Base-by-base conservation (phyloP, 345 rosid species). In the Melaleuca quinquenervia region DNA sequence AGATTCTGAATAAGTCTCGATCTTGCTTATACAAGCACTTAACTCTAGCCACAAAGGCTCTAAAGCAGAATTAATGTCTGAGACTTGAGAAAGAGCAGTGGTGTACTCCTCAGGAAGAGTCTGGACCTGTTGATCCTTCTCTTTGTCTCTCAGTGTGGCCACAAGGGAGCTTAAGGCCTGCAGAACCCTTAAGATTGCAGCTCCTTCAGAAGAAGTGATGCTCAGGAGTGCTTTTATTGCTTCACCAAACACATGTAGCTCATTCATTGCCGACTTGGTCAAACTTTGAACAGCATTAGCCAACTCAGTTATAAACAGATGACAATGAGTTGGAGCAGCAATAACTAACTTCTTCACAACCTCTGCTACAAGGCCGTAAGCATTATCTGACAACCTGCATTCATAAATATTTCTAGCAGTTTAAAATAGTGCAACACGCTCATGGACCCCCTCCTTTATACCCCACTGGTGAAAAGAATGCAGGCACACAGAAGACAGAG, bases 1-100 rank as follows among this genome's bases (percentile, higher is more conserved):
- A 83, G 97, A 91, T 83, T 97, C 98, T 75, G 98, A 93, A 90
- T 86, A 94, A 89, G 90, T 92, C 94, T 97, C 99, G 76, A 97
- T 94, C 90, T 95, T 97, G 93, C 96, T 92, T 88, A 97, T 97
- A 92, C 99, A 96, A 88, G 87, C 78, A 91, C 99, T 97, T 55
- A 97, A 89, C 90, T 96, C 96, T 85, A 90, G 75, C 99, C 99
- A 97, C 90, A 97, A 89, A 78, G 99, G 99, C 86, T 97, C 99
- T 87, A 97, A 90, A 84, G 95, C 93, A 44, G 88, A 88, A 90
- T 94, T 94, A 82, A 97, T 97, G 84, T 91, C 94, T 82, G 88
- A 87, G 49, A 96, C 92, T 85, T 87, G 95, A 89, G 95, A 90
- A 84, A 96, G 94, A 88, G 97, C 91, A 85, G 92, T 92, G 83